Evolutionary conservation across 2,329 filamentous ascomycete genomes (phyloP), one percentile per base, ranked within the genome.

Genomic region (Colletotrichum sp.): DNA sequence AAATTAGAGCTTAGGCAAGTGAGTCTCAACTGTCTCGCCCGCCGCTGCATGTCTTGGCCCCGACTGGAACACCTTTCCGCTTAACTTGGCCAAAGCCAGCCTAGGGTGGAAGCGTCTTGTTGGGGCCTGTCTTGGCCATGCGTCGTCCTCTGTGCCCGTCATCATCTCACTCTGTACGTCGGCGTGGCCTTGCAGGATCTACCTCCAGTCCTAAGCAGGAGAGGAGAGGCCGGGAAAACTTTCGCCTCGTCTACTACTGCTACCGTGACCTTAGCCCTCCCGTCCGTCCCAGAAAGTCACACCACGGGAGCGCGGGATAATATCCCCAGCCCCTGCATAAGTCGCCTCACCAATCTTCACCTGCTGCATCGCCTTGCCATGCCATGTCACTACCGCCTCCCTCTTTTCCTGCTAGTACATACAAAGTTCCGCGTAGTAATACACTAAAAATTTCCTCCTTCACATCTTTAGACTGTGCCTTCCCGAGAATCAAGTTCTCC

Each of bases 291-390:
- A 24, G 9, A 36, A 60, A 39, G 24, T 60, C 34, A 10, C 64
- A 43, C 69, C 36, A 72, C 57, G 63, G 64, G 57, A 73, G 63
- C 24, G 43, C 69, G 63, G 43, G 63, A 59, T 63, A 30, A 21
- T 59, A 64, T 75, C 55, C 73, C 73, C 55, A 39, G 57, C 74
- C 59, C 43, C 74, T 74, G 64, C 74, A 69, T 65, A 55, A 64
- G 21, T 65, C n/a, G 39, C 68, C 30, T 55, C 36, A 71, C n/a
- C 36, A 61, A 60, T 60, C 65, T 24, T 57, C 57, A 57, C 28
- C 60, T 30, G 18, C 39, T 64, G 34, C n/a, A 61, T 28, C 18
- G 39, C 57, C 34, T 61, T 52, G 48, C 48, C 28, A 64, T 73
- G 32, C 64, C 36, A 18, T 59, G 34, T 24, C 68, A 26, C 71